These are phyloP conservation scores for Coemansia sp. DNA, from an alignment of 192 early-diverging fungal genomes.

Conservation along the genomic window DNA sequence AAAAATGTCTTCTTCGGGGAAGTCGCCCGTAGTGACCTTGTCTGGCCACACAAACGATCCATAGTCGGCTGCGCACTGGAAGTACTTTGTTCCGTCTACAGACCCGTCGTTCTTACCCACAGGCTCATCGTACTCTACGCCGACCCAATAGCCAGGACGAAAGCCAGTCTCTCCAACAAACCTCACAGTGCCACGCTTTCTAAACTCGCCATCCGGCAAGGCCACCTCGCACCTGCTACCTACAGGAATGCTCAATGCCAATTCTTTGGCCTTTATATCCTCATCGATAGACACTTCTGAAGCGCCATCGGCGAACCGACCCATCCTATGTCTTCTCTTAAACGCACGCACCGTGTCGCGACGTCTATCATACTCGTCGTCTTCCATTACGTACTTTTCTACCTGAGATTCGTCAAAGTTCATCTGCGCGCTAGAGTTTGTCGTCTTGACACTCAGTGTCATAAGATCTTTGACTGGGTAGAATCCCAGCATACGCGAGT, in stretches of 20 bases:
- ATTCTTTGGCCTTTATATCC: slow-evolving; percentile 63
- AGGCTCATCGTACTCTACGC: slow-evolving; percentile 95
- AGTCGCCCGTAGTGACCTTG: slow-evolving; percentile 89
- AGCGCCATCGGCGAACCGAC: slow-evolving; percentile 75
- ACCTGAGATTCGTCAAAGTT: slow-evolving; percentile 90
- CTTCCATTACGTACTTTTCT: slow-evolving; percentile 89
- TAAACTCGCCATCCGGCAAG: slow-evolving; percentile 56
- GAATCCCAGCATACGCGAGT: slow-evolving; percentile 76
- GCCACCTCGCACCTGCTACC: slow-evolving; percentile 87
- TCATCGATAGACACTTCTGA: slow-evolving; percentile 84
- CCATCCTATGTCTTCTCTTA: slow-evolving; percentile 86
- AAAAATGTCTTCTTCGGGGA: slow-evolving; percentile 86
- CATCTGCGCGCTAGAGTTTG: slow-evolving; percentile 45
- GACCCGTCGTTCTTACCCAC: slow-evolving; percentile 93
- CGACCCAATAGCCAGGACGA: slow-evolving; percentile 90
- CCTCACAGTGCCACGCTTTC: slow-evolving; percentile 65
- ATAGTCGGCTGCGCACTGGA: slow-evolving; percentile 70
- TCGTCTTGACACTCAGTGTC: slow-evolving; percentile 64
- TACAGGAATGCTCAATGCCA: slow-evolving; percentile 66
- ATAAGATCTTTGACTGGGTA: slow-evolving; percentile 86
- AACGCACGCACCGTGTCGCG: slow-evolving; percentile 86
- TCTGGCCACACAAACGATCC: slow-evolving; percentile 92
- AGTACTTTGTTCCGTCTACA: slow-evolving; percentile 78
- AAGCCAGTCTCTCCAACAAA: slow-evolving; percentile 80
- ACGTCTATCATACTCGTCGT: slow-evolving; percentile 85